phyloP scores from a whole-genome alignment of 2,329 filamentous ascomycete genomes.

The Colletotrichum limetticola region DNA sequence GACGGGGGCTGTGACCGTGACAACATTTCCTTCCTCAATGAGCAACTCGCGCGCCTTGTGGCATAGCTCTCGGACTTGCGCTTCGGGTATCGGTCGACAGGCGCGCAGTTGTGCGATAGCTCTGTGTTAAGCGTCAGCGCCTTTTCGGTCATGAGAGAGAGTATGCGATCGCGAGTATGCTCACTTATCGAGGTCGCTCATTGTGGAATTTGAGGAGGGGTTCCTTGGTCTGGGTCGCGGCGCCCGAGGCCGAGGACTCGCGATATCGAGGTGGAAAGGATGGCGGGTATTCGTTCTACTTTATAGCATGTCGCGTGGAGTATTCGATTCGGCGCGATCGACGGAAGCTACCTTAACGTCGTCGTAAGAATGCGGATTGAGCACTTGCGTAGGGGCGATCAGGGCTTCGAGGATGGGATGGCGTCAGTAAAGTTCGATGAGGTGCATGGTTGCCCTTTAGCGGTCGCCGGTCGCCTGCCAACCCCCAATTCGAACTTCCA shows the following conservation, averaged over 20 bases:
- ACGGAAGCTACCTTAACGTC: not conserved
- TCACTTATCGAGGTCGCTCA: slow-evolving; percentile 96
- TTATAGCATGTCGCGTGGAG: slow-evolving; percentile 3
- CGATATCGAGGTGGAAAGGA: not conserved
- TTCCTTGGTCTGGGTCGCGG: slow-evolving; percentile 17
- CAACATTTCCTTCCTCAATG: slow-evolving; percentile 97
- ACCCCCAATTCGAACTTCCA: slow-evolving; percentile 5
- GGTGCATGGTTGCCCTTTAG: slow-evolving; percentile 20
- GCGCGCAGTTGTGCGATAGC: slow-evolving; percentile 95
- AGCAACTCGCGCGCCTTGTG: slow-evolving; percentile 96
- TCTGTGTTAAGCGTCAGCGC: slow-evolving; percentile 58
- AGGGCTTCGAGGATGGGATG: slow-evolving; percentile 19
- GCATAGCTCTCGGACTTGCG: slow-evolving; percentile 94
- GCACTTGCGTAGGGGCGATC: slow-evolving; percentile 23
- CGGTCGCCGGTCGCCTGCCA: slow-evolving; percentile 3
- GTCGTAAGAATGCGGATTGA: not conserved
- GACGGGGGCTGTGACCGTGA: slow-evolving; percentile 92
- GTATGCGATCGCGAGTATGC: slow-evolving; percentile 34
- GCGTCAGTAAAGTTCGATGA: slow-evolving; percentile 25
- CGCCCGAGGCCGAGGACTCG: slow-evolving; percentile 13
- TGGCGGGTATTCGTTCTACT: not conserved
- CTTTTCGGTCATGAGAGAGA: not conserved
- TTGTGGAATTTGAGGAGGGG: slow-evolving; percentile 50
- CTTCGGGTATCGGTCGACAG: slow-evolving; percentile 95
- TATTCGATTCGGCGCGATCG: not conserved